Evolutionary conservation across 805 yeast species (phyloP).

Genomic region (Ogataea henricii): DNA sequence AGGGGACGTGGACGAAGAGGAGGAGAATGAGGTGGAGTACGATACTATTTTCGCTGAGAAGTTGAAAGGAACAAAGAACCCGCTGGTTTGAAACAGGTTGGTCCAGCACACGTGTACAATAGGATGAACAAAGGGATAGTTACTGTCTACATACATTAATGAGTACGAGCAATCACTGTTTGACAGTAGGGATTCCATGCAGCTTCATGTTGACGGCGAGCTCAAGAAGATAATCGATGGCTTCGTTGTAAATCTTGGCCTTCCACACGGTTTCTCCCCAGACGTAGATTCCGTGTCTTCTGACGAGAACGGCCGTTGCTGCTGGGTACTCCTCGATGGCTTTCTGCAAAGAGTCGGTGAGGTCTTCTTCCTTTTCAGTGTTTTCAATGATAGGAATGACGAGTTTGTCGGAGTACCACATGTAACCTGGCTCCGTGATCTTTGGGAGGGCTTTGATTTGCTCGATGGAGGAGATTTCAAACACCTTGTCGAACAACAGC

Average conservation of each 20-base stretch:
- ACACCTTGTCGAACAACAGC: conserved; percentile 66
- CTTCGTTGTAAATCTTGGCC: conserved; percentile 91
- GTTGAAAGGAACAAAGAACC: conserved; percentile 35
- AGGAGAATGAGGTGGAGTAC: conserved; percentile 46
- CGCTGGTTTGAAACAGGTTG: conserved; percentile 16
- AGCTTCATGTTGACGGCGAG: conserved; percentile 81
- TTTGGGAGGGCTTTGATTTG: conserved; percentile 91
- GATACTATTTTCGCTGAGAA: conserved; percentile 25
- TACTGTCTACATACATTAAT: background rate
- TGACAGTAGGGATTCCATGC: conserved; percentile 59
- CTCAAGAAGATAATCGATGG: conserved; percentile 85
- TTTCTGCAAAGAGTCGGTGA: conserved; percentile 62
- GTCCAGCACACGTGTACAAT: conserved; percentile 14
- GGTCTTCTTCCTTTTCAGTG: conserved; percentile 83
- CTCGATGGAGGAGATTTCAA: conserved; percentile 78
- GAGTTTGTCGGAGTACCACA: conserved; percentile 72
- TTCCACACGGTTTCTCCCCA: conserved; percentile 95
- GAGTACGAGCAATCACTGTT: background rate
- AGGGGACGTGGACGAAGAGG: conserved; percentile 51
- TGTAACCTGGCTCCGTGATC: conserved; percentile 63
- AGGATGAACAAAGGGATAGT: background rate
- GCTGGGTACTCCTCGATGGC: conserved; percentile 73
- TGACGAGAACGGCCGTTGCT: conserved; percentile 82
- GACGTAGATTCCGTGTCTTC: conserved; percentile 94
- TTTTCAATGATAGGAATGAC: conserved; percentile 90